A percentile compares a stretch with the other conserved stretches of the same genome.
These are phyloP conservation scores for Podospora sp. DNA, from an alignment of 495 filamentous ascomycete species.

Conservation along the genomic window DNA sequence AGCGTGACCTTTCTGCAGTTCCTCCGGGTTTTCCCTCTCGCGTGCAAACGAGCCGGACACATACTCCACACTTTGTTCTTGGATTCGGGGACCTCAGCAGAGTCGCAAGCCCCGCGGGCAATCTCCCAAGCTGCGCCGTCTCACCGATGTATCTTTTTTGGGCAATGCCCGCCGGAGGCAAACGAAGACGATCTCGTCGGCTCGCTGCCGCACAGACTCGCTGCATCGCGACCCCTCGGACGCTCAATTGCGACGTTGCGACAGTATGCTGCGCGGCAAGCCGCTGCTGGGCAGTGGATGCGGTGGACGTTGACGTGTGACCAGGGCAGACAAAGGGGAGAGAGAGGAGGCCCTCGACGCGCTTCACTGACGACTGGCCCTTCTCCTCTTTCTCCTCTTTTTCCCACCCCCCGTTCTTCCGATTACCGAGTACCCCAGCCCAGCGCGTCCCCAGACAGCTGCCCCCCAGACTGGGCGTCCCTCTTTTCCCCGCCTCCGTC, in stretches of 20 bases:
- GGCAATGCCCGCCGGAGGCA: background rate
- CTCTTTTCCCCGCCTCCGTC: slow-evolving; percentile 34
- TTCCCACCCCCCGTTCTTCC: slow-evolving; percentile 23
- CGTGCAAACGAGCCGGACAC: background rate
- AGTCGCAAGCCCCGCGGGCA: background rate
- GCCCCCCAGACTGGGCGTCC: background rate
- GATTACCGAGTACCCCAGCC: slow-evolving; percentile 30
- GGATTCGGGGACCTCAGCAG: background rate
- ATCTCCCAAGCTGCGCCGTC: background rate
- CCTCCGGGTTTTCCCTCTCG: slow-evolving; percentile 9
- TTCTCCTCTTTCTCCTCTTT: slow-evolving; percentile 31
- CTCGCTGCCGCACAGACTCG: slow-evolving; percentile 15
- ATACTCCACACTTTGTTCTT: background rate
- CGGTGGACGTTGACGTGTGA: background rate
- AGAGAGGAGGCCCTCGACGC: background rate
- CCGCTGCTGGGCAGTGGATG: slow-evolving; percentile 1
- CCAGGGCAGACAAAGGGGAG: background rate
- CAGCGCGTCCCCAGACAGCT: background rate
- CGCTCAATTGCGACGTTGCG: slow-evolving; percentile 3
- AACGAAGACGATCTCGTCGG: slow-evolving; percentile 1
- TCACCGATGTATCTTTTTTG: background rate
- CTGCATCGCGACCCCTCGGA: slow-evolving; percentile 7
- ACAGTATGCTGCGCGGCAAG: background rate
- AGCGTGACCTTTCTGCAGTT: background rate
- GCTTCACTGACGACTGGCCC: slow-evolving; percentile 3